A percentile compares a stretch with the other conserved stretches of the same genome.
Conservation (phyloP, 306 rosid genomes). For the Cicer arietinum region DNA sequence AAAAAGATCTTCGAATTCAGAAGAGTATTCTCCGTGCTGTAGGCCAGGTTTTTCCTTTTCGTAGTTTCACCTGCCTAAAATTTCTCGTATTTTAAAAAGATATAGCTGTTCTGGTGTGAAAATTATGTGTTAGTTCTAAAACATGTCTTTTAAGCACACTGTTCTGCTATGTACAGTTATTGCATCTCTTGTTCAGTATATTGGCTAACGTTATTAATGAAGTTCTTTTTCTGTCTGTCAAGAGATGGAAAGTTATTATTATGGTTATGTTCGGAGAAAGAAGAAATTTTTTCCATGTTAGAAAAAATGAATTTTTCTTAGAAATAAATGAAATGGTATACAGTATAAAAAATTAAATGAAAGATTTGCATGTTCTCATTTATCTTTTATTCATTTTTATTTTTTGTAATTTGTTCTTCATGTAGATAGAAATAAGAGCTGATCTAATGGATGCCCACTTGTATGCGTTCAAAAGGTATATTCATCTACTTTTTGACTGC, state of each 20-base stretch:
- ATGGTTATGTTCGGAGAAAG: background rate
- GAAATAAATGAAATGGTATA: conserved; percentile 29
- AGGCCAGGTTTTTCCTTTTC: conserved; percentile 71
- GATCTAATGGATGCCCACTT: conserved; percentile 99
- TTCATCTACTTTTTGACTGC: conserved; percentile 34
- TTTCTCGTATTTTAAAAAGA: conserved; percentile 12
- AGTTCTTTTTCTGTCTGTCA: conserved; percentile 35
- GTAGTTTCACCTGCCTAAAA: conserved; percentile 10
- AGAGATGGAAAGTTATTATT: conserved; percentile 32
- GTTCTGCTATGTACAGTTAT: conserved; percentile 21
- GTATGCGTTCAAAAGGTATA: conserved; percentile 91
- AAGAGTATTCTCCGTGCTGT: conserved; percentile 84
- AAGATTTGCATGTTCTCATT: conserved; percentile 24
- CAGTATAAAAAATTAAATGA: conserved; percentile 24
- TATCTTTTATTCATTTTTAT: background rate
- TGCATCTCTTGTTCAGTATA: conserved; percentile 7
- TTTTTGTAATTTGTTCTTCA: conserved; percentile 36
- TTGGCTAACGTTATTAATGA: conserved; percentile 16
- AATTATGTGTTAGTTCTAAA: conserved; percentile 21
- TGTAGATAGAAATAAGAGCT: conserved; percentile 89
- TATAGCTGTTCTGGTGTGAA: conserved; percentile 25
- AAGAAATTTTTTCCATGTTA: conserved; percentile 13
- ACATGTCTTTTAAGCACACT: conserved; percentile 32
- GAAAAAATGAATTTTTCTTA: conserved; percentile 18
- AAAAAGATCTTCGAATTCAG: conserved; percentile 87